phyloP scores from a whole-genome alignment of 192 early-diverging fungal genomes.

The Powellomyces hirtus region DNA sequence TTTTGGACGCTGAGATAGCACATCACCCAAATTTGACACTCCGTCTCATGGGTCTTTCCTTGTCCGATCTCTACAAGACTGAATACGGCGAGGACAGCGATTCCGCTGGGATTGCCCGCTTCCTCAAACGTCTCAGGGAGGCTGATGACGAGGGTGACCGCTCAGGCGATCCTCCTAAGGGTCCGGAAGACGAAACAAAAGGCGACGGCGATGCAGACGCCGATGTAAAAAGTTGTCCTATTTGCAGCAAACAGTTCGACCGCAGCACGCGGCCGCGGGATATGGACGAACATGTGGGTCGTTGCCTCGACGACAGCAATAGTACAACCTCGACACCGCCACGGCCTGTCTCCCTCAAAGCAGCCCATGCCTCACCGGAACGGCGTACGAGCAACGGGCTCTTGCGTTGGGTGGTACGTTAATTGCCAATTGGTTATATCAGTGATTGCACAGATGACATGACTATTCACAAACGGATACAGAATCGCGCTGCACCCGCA shows the following conservation, averaged over 20 bases:
- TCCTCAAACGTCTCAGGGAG: slow-evolving; percentile 4
- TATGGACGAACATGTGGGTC: slow-evolving; percentile 16
- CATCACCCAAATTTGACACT: slow-evolving; percentile 25
- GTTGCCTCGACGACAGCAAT: slow-evolving; percentile 16
- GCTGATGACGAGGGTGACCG: neutral
- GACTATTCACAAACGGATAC: neutral
- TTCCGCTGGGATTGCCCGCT: neutral
- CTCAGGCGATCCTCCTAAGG: neutral
- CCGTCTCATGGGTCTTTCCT: slow-evolving; percentile 48
- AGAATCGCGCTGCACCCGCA: neutral
- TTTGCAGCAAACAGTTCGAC: slow-evolving; percentile 4
- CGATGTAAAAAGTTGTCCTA: slow-evolving; percentile 1
- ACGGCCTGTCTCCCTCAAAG: neutral
- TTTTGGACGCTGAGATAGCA: slow-evolving; percentile 46
- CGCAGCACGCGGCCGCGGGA: neutral
- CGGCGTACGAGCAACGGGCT: neutral
- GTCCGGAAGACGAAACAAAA: neutral
- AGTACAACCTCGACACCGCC: neutral
- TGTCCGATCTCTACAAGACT: slow-evolving; percentile 20
- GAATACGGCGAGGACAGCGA: neutral
- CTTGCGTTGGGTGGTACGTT: neutral
- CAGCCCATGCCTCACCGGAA: neutral
- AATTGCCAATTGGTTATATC: neutral
- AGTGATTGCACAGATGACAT: neutral
- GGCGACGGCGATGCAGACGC: neutral